These are phyloP conservation scores for Aspergillus glaucus DNA, from an alignment of 2,329 filamentous ascomycete genomes.

Conservation along the genomic window DNA sequence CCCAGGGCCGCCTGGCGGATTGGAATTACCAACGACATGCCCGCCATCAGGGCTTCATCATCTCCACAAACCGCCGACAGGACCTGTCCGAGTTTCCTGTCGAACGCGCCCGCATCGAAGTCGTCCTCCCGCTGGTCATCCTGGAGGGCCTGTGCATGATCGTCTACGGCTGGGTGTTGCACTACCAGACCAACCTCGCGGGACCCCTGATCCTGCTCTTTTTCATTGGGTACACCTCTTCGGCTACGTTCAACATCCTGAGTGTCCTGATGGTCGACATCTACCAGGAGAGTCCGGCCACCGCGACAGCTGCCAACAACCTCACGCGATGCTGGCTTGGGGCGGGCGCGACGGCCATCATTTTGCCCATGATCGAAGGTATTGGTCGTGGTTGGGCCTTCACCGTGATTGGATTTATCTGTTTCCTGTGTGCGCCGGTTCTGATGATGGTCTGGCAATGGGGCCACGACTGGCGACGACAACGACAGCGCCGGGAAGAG, in stretches of 20 bases:
- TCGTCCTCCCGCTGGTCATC: slow-evolving; percentile 28
- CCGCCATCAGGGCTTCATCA: slow-evolving; percentile 45
- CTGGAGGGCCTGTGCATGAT: slow-evolving; percentile 19
- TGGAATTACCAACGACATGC: slow-evolving; percentile 62
- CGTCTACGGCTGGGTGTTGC: slow-evolving; percentile 34
- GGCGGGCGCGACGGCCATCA: slow-evolving; percentile 16
- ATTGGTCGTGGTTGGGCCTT: slow-evolving; percentile 23
- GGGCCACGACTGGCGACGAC: slow-evolving; percentile 11
- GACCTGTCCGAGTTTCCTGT: slow-evolving; percentile 50
- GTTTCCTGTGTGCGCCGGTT: slow-evolving; percentile 14
- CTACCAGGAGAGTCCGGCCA: slow-evolving; percentile 14
- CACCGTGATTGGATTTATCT: slow-evolving; percentile 15
- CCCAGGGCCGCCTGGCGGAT: slow-evolving; percentile 47
- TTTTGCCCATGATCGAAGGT: slow-evolving; percentile 13
- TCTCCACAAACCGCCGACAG: slow-evolving; percentile 38
- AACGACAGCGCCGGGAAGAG: background rate
- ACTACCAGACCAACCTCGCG: slow-evolving; percentile 25
- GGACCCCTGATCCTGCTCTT: slow-evolving; percentile 30
- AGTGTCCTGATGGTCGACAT: slow-evolving; percentile 43
- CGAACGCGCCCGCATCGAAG: slow-evolving; percentile 32
- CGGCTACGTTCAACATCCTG: slow-evolving; percentile 31
- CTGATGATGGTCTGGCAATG: slow-evolving; percentile 14
- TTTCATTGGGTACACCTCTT: slow-evolving; percentile 26
- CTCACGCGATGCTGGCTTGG: slow-evolving; percentile 17
- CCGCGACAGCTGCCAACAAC: slow-evolving; percentile 18